Evolutionary conservation across 2,329 filamentous ascomycete genomes (phyloP).

Genomic region (Emmonsiellopsis sp.): DNA sequence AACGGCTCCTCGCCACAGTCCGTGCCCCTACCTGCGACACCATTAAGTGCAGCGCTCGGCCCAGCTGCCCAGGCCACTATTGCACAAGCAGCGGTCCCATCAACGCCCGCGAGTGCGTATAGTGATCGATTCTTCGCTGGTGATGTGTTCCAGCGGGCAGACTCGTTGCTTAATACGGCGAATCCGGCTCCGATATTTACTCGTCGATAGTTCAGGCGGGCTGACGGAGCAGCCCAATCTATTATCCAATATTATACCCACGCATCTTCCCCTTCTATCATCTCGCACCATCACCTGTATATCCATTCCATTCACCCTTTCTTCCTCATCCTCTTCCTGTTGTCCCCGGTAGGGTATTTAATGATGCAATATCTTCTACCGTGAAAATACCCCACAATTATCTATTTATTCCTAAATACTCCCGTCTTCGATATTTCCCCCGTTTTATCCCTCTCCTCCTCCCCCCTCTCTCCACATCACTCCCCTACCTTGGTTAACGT

Average conservation of each 20-base stretch:
- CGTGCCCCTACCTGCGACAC: slow-evolving; percentile 66
- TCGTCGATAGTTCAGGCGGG: slow-evolving; percentile 22
- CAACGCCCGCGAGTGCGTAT: slow-evolving; percentile 40
- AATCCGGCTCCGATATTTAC: slow-evolving; percentile 32
- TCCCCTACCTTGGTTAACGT: no score
- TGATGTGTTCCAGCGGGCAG: slow-evolving; percentile 40
- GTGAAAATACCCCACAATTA: no score
- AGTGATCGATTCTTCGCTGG: slow-evolving; percentile 41
- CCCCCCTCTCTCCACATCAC: no score
- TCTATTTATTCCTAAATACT: no score
- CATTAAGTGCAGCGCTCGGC: slow-evolving; percentile 78
- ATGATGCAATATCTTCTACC: no score
- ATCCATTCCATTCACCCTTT: no score
- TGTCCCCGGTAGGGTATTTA: no score
- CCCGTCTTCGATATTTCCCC: no score
- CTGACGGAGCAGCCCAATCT: no score
- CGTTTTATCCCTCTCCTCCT: no score
- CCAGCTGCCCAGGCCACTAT: slow-evolving; percentile 44
- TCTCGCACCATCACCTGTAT: background rate
- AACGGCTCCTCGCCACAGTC: slow-evolving; percentile 37
- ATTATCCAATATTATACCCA: no score
- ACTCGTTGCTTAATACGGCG: slow-evolving; percentile 37
- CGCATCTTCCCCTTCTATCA: background rate
- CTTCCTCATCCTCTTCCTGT: no score
- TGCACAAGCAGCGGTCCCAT: slow-evolving; percentile 79